Evolutionary conservation across 495 filamentous ascomycete species (phyloP).

Genomic region (Xylaria acuta): DNA sequence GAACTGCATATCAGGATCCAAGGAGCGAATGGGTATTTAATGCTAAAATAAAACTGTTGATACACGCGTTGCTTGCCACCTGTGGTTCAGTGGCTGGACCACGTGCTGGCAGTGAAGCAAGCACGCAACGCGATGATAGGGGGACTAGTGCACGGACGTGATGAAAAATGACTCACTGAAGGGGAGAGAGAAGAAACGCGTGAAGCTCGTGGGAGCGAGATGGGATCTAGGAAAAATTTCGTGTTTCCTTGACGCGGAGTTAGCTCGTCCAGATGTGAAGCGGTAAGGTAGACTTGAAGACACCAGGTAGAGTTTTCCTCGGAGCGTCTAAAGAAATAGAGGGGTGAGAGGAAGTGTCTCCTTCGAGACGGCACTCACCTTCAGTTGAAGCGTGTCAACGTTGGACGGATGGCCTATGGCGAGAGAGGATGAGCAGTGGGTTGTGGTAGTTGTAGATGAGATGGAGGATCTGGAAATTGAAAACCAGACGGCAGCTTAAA

Average conservation of each 20-base stretch:
- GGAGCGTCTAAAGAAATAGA: background rate
- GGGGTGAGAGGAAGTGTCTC: background rate
- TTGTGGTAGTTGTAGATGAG: background rate
- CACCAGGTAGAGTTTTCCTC: background rate
- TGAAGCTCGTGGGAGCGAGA: background rate
- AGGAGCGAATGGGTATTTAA: background rate
- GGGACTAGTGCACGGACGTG: background rate
- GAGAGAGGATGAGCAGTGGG: background rate
- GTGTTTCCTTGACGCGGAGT: background rate
- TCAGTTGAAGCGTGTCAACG: background rate
- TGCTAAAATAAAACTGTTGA: background rate
- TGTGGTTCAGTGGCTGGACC: background rate
- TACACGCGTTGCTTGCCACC: background rate
- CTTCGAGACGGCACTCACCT: background rate
- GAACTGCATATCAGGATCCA: background rate
- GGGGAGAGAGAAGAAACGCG: background rate
- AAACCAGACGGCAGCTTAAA: too few relatives aligned
- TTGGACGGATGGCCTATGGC: background rate
- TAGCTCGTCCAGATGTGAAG: background rate
- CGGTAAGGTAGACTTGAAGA: background rate
- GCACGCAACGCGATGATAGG: background rate
- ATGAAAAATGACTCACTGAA: background rate
- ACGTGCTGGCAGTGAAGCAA: background rate
- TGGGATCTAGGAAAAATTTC: background rate
- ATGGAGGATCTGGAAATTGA: background rate